Conservation (phyloP, 768 basidiomycete genomes). For the Serendipita sp. region DNA sequence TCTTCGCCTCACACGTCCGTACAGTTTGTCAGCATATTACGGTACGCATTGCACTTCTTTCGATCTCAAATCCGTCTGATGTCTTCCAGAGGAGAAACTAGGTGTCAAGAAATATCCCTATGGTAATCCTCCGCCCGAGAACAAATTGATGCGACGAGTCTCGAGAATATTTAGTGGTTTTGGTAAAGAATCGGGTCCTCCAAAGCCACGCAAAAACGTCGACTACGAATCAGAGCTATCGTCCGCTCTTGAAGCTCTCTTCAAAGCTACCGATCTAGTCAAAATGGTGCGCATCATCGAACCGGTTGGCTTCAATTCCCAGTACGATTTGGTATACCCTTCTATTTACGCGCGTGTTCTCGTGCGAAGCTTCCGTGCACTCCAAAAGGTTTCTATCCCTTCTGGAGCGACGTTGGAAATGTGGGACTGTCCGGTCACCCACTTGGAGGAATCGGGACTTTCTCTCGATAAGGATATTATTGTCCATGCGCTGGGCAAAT, state of each 20-base stretch:
- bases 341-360: neutral
- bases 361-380: neutral
- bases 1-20: neutral
- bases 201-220: neutral
- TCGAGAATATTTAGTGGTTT: neutral
- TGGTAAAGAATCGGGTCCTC: neutral
- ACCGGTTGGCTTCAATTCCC: neutral
- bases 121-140: neutral
- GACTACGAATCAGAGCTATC: neutral
- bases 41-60: neutral
- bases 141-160: neutral
- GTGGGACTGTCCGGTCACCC: neutral
- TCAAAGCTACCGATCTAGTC: constrained; percentile 3
- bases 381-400: neutral
- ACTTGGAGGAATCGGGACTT: neutral
- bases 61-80: neutral
- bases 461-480: neutral
- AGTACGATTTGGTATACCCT: neutral
- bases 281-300: neutral
- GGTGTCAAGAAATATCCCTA: neutral
- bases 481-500: neutral
- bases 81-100: neutral
- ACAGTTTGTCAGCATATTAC: neutral
- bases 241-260: neutral
- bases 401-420: neutral